Evolutionary conservation across 306 rosid genomes (phyloP).

Genomic region (Pterocarpus santalinus): DNA sequence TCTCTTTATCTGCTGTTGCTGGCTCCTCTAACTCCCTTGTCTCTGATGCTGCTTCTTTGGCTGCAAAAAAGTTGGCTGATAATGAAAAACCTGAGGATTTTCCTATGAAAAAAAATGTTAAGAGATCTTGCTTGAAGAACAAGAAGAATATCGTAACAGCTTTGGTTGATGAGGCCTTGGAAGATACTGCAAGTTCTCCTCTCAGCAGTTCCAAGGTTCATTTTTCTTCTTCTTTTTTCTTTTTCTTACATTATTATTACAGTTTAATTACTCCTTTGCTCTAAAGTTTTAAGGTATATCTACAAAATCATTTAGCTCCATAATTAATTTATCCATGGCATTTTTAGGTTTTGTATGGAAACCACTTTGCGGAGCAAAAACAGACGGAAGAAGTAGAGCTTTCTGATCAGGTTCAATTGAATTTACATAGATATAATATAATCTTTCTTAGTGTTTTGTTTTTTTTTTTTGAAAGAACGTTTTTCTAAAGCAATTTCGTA

Average conservation of each 20-base stretch:
- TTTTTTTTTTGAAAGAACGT: background rate
- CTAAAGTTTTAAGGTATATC: too few species aligned
- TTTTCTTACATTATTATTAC: background rate
- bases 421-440: conserved; percentile 7
- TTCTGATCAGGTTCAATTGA: conserved; percentile 47
- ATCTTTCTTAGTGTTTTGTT: too few species aligned
- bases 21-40: conserved; percentile 43
- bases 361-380: conserved; percentile 42
- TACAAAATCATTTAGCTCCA: background rate
- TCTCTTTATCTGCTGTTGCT: conserved; percentile 47
- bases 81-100: conserved; percentile 22
- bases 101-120: conserved; percentile 5
- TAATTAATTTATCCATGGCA: background rate
- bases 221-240: too few species aligned
- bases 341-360: conserved; percentile 49
- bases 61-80: conserved; percentile 32
- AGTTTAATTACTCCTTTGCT: background rate
- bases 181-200: conserved; percentile 91
- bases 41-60: conserved; percentile 68
- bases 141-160: conserved; percentile 50
- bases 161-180: conserved; percentile 67
- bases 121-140: conserved; percentile 54
- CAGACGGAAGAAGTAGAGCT: conserved; percentile 27
- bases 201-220: conserved; percentile 67
- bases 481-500: background rate